Percentiles rank a stretch among this genome's conserved stretches.
These are phyloP conservation scores for Porodaedalea pini DNA, from an alignment of 1,284 basidiomycete genomes.

Conservation along the genomic window DNA sequence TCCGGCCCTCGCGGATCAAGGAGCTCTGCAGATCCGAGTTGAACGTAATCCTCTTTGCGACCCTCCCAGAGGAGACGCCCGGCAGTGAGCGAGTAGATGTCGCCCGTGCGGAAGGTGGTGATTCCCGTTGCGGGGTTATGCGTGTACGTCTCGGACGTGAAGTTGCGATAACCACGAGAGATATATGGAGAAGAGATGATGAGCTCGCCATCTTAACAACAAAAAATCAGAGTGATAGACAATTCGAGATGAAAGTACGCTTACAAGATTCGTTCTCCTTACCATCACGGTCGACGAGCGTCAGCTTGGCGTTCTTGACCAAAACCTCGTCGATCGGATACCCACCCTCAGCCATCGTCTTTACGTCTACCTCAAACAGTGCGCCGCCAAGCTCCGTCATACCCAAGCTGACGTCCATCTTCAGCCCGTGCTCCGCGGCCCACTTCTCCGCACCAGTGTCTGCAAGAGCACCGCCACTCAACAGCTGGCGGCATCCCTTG, in stretches of 20 bases:
- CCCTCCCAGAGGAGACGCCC: constrained; percentile 32
- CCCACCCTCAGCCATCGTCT: constrained; percentile 5
- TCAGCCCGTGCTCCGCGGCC: constrained; percentile 28
- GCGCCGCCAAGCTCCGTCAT: constrained; percentile 36
- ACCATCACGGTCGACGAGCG: constrained; percentile 7
- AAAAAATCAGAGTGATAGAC: constrained; percentile 24
- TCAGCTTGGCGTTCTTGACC: constrained; percentile 6
- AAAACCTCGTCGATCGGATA: constrained; percentile 4
- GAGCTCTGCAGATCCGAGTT: constrained; percentile 35
- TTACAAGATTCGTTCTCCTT: constrained; percentile 9
- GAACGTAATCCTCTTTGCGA: constrained; percentile 35
- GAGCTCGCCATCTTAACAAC: constrained; percentile 35
- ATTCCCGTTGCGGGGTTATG: constrained; percentile 26
- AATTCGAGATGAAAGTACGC: background rate
- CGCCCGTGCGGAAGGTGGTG: constrained; percentile 34
- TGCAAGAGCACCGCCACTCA: constrained; percentile 32
- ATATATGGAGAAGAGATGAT: constrained; percentile 30
- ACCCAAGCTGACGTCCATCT: constrained; percentile 32
- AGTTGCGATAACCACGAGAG: constrained; percentile 30
- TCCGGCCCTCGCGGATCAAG: constrained; percentile 32
- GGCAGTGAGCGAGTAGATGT: constrained; percentile 29
- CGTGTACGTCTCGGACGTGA: constrained; percentile 28
- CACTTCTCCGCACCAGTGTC: constrained; percentile 29
- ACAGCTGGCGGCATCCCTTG: constrained; percentile 27
- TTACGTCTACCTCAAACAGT: constrained; percentile 8